Base-by-base conservation (phyloP, 148 eudicot genomes). In the Camellia sinensis region DNA sequence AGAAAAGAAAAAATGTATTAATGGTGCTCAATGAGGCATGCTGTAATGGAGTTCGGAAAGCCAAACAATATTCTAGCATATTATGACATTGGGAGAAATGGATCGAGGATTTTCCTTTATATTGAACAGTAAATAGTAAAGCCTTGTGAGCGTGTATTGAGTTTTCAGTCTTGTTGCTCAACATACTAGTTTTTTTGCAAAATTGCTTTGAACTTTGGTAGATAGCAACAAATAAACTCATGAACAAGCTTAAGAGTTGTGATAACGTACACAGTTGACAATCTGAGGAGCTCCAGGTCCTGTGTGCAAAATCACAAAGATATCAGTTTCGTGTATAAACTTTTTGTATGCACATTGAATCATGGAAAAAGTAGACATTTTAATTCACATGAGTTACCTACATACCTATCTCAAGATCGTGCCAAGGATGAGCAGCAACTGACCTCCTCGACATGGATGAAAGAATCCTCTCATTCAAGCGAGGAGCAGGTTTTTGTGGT, bases 391-490 rank as follows among this genome's bases (percentile, higher is more conserved):
- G 71, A 75, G 70, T 40, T 59, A 11, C 18, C 17, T 61, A 84
- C 43, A 29, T 85, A 90, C 92, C 94, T 54, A 91, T 89, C 84
- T 91, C 94, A 56, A 91, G 90, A 85, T 91, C 94, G 81, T 91
- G 92, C 92, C 94, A 91, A 13, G 94, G 92, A 77, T 91, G 94
- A 41, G 94, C 92, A 72, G 94, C 94, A 53, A 89, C 89, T 13
- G 88, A 75, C 84, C 89, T 87, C 79, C 88, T 77, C 9, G 94
- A 82, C 83, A 91, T 19, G 21, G 94, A 83, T 3, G 94, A 88
- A 50, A 91, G 89, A 79, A 89, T 91, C 81, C 94, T 89, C 67
- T 87, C 84, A 75, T 89, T 91, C 74, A 91, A 80, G 54, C 69
- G 79, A 52, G 82, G 83, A 80, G 77, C 45, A 3, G 65, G 65